phyloP scores from a whole-genome alignment of 192 early-diverging fungal species.

The Rhizoclosmatium globosum region DNA sequence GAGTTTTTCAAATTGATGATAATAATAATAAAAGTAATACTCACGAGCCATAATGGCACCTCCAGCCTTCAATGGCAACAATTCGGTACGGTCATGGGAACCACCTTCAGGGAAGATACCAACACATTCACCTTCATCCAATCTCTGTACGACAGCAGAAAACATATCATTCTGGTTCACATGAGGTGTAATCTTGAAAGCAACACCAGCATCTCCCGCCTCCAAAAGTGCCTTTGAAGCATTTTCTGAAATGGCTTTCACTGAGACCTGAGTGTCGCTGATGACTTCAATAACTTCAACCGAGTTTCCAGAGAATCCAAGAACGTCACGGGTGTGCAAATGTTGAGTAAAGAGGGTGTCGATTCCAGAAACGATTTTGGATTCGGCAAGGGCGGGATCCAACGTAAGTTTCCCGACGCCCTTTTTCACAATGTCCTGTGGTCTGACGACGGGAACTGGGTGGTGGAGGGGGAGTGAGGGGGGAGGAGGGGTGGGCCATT shows the following conservation, averaged over 20 bases:
- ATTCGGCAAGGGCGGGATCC: background rate
- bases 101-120: conserved; percentile 99
- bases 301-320: conserved; percentile 68
- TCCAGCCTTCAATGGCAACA: conserved; percentile 93
- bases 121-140: conserved; percentile 81
- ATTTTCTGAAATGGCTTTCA: conserved; percentile 78
- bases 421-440: conserved; percentile 86
- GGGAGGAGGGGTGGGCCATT: no score
- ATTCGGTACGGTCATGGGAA: conserved; percentile 94
- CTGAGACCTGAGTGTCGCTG: conserved; percentile 80
- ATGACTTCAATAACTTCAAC: conserved; percentile 80
- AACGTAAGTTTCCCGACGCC: conserved; percentile 72
- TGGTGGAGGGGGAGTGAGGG: background rate
- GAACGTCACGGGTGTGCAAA: conserved; percentile 67
- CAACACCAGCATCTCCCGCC: conserved; percentile 13
- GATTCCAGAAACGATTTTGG: conserved; percentile 5
- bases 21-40: background rate
- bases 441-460: conserved; percentile 88
- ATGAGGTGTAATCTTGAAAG: conserved; percentile 68
- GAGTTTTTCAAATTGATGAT: conserved; percentile 1
- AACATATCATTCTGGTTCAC: conserved; percentile 92
- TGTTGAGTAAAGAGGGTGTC: conserved; percentile 65
- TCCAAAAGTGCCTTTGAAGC: conserved; percentile 69
- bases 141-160: conserved; percentile 77
- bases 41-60: conserved; percentile 59